Percentiles rank a stretch among this genome's conserved stretches.
Conservation (phyloP, 208 protist species). For the Trypanosoma cruzi region DNA sequence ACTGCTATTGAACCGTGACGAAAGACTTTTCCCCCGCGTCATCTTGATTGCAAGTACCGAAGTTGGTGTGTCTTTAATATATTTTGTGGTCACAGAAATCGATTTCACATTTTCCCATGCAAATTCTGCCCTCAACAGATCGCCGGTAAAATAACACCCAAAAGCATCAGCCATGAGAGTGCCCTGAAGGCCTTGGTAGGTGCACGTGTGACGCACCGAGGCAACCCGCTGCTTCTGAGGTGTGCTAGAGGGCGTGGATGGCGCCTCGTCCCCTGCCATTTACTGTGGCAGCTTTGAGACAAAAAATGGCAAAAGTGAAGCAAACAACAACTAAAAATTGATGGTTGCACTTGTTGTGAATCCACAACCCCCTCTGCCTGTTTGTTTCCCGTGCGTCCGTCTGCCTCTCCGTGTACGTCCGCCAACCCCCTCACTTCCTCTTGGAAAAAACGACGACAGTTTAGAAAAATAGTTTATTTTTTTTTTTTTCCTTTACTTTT, state of each 20-base stretch:
- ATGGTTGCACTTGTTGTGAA: neutral
- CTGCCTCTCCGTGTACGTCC: neutral
- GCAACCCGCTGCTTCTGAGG: neutral
- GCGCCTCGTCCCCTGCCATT: neutral
- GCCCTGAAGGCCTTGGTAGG: conserved; percentile 71
- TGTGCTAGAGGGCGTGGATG: neutral
- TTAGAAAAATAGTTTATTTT: conserved; percentile 1
- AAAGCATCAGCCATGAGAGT: conserved; percentile 44
- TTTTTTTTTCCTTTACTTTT: conserved; percentile 20
- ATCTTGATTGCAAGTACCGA: conserved; percentile 69
- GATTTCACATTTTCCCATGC: conserved; percentile 68
- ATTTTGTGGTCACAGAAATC: conserved; percentile 64
- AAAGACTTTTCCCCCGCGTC: conserved; percentile 17
- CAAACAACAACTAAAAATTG: neutral
- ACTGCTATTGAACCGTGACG: conserved; percentile 18
- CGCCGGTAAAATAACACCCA: conserved; percentile 62
- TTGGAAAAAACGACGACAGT: neutral
- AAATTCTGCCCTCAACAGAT: conserved; percentile 56
- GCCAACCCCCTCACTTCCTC: neutral
- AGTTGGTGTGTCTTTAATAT: conserved; percentile 68
- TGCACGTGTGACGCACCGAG: conserved; percentile 42
- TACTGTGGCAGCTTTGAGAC: neutral
- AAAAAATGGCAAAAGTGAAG: neutral
- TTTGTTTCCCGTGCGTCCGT: neutral
- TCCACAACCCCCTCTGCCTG: neutral